phyloP scores from a whole-genome alignment of 768 basidiomycete genomes.

The Boletus reticulatus region DNA sequence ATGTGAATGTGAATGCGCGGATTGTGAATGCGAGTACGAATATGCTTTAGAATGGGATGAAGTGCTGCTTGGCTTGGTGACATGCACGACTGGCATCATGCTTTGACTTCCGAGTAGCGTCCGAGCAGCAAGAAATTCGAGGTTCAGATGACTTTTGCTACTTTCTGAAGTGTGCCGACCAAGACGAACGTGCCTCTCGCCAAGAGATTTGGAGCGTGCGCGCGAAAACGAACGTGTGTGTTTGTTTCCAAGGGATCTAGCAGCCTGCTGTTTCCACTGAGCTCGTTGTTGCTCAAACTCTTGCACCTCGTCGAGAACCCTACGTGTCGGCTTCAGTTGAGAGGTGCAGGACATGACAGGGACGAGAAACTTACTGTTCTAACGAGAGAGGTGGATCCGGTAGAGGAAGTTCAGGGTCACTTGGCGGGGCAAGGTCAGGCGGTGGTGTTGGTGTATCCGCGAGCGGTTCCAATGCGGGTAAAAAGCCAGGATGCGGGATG shows the following conservation, averaged over 20 bases:
- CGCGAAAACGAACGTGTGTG: conserved; percentile 61
- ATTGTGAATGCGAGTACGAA: conserved; percentile 29
- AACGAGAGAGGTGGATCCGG: conserved; percentile 62
- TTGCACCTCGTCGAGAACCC: conserved; percentile 66
- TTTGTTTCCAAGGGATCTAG: conserved; percentile 62
- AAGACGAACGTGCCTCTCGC: conserved; percentile 17
- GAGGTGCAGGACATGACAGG: not conserved
- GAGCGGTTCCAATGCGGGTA: conserved; percentile 20
- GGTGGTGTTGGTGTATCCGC: conserved; percentile 11
- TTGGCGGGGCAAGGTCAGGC: not conserved
- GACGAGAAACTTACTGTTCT: conserved; percentile 32
- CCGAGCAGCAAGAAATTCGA: conserved; percentile 65
- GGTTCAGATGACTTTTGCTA: conserved; percentile 17
- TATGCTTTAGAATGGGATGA: conserved; percentile 28
- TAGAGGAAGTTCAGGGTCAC: conserved; percentile 51
- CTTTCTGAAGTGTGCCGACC: conserved; percentile 21
- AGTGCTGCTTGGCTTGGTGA: conserved; percentile 16
- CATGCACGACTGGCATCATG: conserved; percentile 41
- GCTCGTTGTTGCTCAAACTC: conserved; percentile 61
- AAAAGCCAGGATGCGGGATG: conserved; percentile 2
- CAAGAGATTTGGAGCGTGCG: conserved; percentile 40
- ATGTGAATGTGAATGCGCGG: conserved; percentile 18
- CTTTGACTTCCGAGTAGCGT: conserved; percentile 67
- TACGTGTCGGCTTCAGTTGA: conserved; percentile 22
- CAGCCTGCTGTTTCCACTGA: conserved; percentile 64